Conservation (phyloP, 495 filamentous ascomycete species). For the Trichoderma reesei region DNA sequence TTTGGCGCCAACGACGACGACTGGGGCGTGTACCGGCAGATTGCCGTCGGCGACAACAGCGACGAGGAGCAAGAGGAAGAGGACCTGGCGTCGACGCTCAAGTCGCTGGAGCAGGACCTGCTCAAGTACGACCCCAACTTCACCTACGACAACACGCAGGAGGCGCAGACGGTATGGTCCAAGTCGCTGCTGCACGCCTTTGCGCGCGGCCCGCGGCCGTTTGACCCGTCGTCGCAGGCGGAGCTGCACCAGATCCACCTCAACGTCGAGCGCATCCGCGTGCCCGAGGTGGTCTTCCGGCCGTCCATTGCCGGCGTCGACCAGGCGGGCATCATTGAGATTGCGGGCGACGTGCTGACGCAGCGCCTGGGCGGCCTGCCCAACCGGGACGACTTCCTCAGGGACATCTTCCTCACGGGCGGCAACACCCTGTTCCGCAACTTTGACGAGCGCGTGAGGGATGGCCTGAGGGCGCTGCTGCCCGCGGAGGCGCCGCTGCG, state of each 20-base stretch:
- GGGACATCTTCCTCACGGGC: conserved; percentile 87
- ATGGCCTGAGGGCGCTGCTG: conserved; percentile 61
- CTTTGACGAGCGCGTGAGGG: conserved; percentile 74
- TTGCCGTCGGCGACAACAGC: conserved; percentile 67
- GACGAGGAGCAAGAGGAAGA: conserved; percentile 73
- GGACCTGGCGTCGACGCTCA: conserved; percentile 63
- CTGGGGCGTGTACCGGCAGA: conserved; percentile 90
- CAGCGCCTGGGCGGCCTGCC: conserved; percentile 54
- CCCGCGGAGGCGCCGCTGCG: conserved; percentile 54
- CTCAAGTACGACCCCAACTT: conserved; percentile 81
- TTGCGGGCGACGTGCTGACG: conserved; percentile 73
- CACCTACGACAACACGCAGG: conserved; percentile 79
- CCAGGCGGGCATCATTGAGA: conserved; percentile 86
- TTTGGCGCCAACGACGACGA: conserved; percentile 97
- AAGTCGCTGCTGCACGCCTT: conserved; percentile 85
- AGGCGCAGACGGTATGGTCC: conserved; percentile 89
- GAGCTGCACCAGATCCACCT: conserved; percentile 86
- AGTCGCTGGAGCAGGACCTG: conserved; percentile 69
- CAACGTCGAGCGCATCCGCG: conserved; percentile 92
- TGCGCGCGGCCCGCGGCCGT: conserved; percentile 74
- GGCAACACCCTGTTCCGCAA: conserved; percentile 80
- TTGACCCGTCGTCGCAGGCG: conserved; percentile 66
- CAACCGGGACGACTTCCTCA: conserved; percentile 55
- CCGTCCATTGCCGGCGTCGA: conserved; percentile 87
- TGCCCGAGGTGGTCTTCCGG: conserved; percentile 92